Base-by-base conservation (phyloP, 2,329 filamentous ascomycete species). In the Raffaelea arxii region DNA sequence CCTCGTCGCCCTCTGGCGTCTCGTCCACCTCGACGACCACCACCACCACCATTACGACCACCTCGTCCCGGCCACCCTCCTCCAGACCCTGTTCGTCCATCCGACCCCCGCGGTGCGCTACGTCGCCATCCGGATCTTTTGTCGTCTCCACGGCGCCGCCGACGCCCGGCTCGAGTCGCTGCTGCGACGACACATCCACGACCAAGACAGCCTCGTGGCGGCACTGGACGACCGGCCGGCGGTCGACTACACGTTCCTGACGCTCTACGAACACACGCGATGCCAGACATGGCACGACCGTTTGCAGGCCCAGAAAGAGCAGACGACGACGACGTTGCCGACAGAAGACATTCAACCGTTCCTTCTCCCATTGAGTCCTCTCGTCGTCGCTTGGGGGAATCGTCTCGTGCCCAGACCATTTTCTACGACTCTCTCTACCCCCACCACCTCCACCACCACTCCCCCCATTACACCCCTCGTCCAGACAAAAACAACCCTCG, bases 81-180 rank as follows among this genome's bases (percentile, higher is more conserved):
- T 89, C 64, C 65, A 65, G 25, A n/a, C n/a, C n/a, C 68, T 94
- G 12, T 84, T 95, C 55, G 67, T 70, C 44, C 76, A 83, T 59
- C 58, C 65, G 41, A 71, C 74, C 54, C 68, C 65, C 49, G 67
- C 76, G 16, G 76, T 94, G 43, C 79, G 85, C 64, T 95, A 90
- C 63, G 71, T 97, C 50, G 84, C 89, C 14, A 75, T 94, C 47
- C 79, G 88, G 52, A 78, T 90, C 49, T 85, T 95, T 53, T 89
- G 84, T 58, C 72, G 87, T 52, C 78, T 88, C 48, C 78, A 94
- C 55, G 80, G 80, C 56, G 85, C 85, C 25, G 84, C 92, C 4
- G 92, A 98, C 62, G 70, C 75, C 53, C 86, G 86, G 51, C 73
- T 85, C 41, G 83, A 94, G 58, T 70, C 76, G 42, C 82, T 94